Conservation (phyloP, 2,329 filamentous ascomycete genomes). For the Xylaria sp. region DNA sequence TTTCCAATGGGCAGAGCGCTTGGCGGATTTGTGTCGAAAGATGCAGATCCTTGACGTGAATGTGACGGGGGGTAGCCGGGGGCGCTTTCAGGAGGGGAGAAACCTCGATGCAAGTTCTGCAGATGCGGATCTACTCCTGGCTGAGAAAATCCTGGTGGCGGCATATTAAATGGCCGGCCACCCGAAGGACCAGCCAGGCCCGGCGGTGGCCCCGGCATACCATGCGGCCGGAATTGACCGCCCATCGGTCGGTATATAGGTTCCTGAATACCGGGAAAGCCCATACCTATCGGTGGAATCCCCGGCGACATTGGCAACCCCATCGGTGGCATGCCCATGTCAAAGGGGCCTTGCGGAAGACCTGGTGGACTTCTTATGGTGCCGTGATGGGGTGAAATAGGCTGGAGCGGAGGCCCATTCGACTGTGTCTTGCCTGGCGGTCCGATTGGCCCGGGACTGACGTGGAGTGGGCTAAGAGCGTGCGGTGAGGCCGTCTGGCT, state of each 20-base stretch:
- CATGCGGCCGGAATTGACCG: constrained; percentile 58
- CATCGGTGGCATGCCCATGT: constrained; percentile 64
- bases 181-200: constrained; percentile 59
- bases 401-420: constrained; percentile 56
- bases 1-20: constrained; percentile 78
- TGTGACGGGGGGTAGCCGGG: constrained; percentile 64
- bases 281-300: constrained; percentile 68
- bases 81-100: constrained; percentile 49
- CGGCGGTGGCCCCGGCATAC: constrained; percentile 62
- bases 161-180: constrained; percentile 57
- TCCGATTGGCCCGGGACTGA: constrained; percentile 72
- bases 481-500: constrained; percentile 71
- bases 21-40: constrained; percentile 56
- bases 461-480: constrained; percentile 71
- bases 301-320: constrained; percentile 66
- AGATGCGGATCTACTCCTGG: constrained; percentile 54
- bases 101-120: constrained; percentile 54
- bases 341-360: constrained; percentile 55
- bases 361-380: constrained; percentile 69
- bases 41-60: constrained; percentile 79
- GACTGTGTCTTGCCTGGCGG: constrained; percentile 71
- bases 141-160: constrained; percentile 66
- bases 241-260: constrained; percentile 57
- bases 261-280: constrained; percentile 55
- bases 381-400: constrained; percentile 71